phyloP scores from a whole-genome alignment of 1,284 basidiomycete species.

The Sphagnurus paluster region DNA sequence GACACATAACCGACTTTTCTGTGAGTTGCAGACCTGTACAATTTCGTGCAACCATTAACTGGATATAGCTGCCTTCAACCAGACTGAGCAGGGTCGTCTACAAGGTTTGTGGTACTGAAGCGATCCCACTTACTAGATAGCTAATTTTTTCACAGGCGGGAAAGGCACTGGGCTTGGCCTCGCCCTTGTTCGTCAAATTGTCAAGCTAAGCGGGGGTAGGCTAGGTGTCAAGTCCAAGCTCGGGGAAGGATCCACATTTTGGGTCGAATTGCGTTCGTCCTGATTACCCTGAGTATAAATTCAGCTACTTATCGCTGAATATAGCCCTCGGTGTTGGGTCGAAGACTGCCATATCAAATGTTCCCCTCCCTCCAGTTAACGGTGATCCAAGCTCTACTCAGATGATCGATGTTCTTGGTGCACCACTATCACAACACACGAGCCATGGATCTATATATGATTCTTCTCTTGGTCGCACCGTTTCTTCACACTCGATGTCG shows the following conservation, averaged over 20 bases:
- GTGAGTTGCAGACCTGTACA: constrained; percentile 40
- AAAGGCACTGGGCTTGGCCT: constrained; percentile 89
- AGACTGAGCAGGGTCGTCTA: constrained; percentile 77
- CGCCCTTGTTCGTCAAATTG: constrained; percentile 85
- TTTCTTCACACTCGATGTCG: too few relatives aligned
- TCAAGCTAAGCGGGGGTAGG: constrained; percentile 79
- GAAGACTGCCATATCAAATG: neutral
- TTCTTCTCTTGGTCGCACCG: too few relatives aligned
- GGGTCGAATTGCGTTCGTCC: constrained; percentile 68
- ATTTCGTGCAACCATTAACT: neutral
- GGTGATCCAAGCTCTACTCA: neutral
- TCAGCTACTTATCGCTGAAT: neutral
- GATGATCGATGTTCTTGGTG: constrained; percentile 26
- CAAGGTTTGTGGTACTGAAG: constrained; percentile 54
- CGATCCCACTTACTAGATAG: neutral
- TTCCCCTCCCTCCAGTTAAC: neutral
- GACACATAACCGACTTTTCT: constrained; percentile 69
- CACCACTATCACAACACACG: too few relatives aligned
- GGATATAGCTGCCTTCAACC: constrained; percentile 68
- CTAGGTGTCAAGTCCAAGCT: constrained; percentile 71
- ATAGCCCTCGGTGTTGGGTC: neutral
- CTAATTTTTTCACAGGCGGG: constrained; percentile 44
- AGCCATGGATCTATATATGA: too few relatives aligned
- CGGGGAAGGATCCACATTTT: constrained; percentile 69
- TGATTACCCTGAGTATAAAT: constrained; percentile 23